A percentile compares a stretch with the other conserved stretches of the same genome.
Evolutionary conservation across 2,329 filamentous ascomycete species (phyloP).

Genomic region (Fusarium sp.): DNA sequence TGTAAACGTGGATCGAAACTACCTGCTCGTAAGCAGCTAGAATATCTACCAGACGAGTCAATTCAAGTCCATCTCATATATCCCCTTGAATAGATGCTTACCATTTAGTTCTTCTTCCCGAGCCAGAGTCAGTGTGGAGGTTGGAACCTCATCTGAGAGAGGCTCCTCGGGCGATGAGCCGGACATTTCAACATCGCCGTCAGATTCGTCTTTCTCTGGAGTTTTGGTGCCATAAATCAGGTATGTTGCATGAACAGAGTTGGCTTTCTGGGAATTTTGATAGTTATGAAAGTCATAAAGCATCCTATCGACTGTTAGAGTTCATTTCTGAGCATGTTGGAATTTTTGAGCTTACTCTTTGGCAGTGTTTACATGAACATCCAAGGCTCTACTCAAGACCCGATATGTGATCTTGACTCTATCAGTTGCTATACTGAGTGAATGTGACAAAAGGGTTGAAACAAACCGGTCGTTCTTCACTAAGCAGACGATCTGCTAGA

Average conservation of each 20-base stretch:
- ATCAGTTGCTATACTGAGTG: slow-evolving; percentile 19
- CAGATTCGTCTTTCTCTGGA: slow-evolving; percentile 53
- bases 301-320: slow-evolving; percentile 70
- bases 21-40: slow-evolving; percentile 78
- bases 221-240: slow-evolving; percentile 78
- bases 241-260: slow-evolving; percentile 91
- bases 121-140: slow-evolving; percentile 73
- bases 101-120: slow-evolving; percentile 79
- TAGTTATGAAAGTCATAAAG: slow-evolving; percentile 87
- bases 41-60: slow-evolving; percentile 61
- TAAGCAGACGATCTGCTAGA: slow-evolving; percentile 80
- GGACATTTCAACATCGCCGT: slow-evolving; percentile 77
- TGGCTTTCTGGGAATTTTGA: slow-evolving; percentile 84
- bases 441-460: background rate
- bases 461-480: slow-evolving; percentile 78
- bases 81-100: background rate
- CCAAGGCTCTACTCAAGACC: slow-evolving; percentile 81
- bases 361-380: slow-evolving; percentile 86
- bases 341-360: slow-evolving; percentile 75
- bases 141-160: slow-evolving; percentile 62
- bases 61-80: background rate
- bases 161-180: slow-evolving; percentile 70
- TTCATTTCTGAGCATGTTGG: slow-evolving; percentile 2
- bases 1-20: slow-evolving; percentile 87
- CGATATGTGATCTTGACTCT: slow-evolving; percentile 83